These are phyloP conservation scores for Fusarium mundagurra DNA, from an alignment of 2,329 filamentous ascomycete species.

Conservation along the genomic window DNA sequence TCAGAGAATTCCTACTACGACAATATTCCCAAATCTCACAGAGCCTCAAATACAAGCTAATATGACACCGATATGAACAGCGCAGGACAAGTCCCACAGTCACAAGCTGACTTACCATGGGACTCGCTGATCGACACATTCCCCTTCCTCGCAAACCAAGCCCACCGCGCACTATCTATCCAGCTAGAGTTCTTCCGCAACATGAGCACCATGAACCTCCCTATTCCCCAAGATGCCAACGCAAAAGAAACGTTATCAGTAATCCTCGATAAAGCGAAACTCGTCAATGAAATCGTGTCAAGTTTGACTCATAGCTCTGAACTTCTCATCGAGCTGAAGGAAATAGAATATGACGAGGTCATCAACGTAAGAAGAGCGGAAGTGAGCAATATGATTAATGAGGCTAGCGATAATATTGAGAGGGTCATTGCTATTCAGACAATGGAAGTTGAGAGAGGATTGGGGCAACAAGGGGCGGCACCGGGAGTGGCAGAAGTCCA, in stretches of 20 bases:
- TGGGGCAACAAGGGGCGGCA: background rate
- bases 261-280: background rate
- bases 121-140: background rate
- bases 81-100: background rate
- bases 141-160: background rate
- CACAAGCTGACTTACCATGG: background rate
- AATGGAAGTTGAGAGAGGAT: background rate
- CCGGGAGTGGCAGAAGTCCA: background rate
- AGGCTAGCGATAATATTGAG: background rate
- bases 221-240: background rate
- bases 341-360: too few species aligned
- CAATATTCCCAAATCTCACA: too few species aligned
- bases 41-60: accelerated
- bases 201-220: background rate
- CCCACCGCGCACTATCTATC: background rate
- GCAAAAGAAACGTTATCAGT: background rate
- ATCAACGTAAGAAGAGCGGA: background rate
- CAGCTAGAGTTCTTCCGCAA: background rate
- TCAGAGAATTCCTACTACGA: accelerated
- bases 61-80: background rate
- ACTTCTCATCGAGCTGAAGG: background rate
- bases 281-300: background rate
- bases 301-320: background rate
- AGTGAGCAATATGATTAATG: background rate
- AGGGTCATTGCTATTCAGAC: background rate